Evolutionary conservation across 306 rosid genomes (phyloP), one percentile per base, ranked within the genome.

Genomic region (Neltuma alba): DNA sequence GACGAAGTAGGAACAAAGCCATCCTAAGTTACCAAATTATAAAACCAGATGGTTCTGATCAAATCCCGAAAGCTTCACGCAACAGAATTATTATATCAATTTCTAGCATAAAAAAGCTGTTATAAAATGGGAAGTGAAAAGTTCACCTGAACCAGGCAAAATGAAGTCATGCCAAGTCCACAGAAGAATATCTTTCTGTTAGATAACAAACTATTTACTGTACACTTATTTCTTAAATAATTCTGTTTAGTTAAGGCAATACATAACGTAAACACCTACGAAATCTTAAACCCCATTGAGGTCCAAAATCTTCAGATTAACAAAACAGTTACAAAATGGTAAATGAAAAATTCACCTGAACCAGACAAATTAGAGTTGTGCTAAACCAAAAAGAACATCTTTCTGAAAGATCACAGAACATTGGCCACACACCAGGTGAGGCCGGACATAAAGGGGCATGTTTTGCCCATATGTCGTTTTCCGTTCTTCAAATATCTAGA

Each of bases 281-380:
- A 18, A 41, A 80, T 31, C 57, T 65, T 31, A 52, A 73, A 34
- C 11, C 9, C 34, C 73, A 18, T n/a, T 20, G 50, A 42, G 34
- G 50, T 9, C 25, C 18, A 54, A 28, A 76, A 36, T n/a, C n/a
- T 45, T 58, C 41, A 55, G 63, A 73, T 38, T 18, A 13, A 44
- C 30, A 31, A 61, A 34, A 34, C 62, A 38, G 20, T 15, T 47
- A 63, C 45, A n/a, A n/a, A n/a, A 37, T 20, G 67, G 38, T 14
- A 76, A 63, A 63, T 36, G 28, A 50, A 64, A 72, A 8, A 31
- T 52, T 78, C 68, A 74, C 25, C 80, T 5, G 66, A 45, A 66
- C 25, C 61, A 42, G 69, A 30, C 30, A 15, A 48, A 67, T 3
- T 9, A 1, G 27, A 28, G 62, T n/a, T 11, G 10, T 44, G 52